Percentiles rank a stretch among this genome's conserved stretches.
Evolutionary conservation across 1,284 basidiomycete genomes (phyloP).

Genomic region (Trametes pubescens): DNA sequence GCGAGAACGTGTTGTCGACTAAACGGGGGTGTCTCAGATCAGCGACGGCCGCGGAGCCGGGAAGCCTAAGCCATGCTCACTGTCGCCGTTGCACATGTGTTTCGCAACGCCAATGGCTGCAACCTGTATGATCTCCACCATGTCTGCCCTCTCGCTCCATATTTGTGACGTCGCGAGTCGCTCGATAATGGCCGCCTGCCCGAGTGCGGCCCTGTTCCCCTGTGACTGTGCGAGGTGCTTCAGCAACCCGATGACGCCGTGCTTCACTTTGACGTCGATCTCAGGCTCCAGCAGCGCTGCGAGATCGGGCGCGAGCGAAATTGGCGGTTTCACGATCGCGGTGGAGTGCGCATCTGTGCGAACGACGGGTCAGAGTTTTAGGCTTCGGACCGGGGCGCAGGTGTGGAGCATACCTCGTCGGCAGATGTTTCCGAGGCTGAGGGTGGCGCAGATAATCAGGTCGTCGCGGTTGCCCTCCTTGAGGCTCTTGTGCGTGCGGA

Average conservation of each 20-base stretch:
- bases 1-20: constrained; percentile 73
- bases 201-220: constrained; percentile 67
- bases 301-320: constrained; percentile 56
- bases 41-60: constrained; percentile 15
- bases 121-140: constrained; percentile 87
- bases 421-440: constrained; percentile 85
- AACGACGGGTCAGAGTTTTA: constrained; percentile 23
- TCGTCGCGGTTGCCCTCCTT: constrained; percentile 65
- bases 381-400: constrained; percentile 11
- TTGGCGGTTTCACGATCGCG: constrained; percentile 61
- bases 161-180: constrained; percentile 71
- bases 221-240: constrained; percentile 85
- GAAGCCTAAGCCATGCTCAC: constrained; percentile 53
- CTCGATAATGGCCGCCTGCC: constrained; percentile 70
- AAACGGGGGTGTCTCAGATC: constrained; percentile 18
- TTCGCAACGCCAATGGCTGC: constrained; percentile 90
- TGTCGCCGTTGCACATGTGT: constrained; percentile 81
- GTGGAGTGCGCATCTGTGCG: constrained; percentile 69
- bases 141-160: constrained; percentile 77
- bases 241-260: constrained; percentile 83
- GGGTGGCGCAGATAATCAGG: constrained; percentile 81
- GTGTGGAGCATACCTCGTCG: constrained; percentile 65
- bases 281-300: constrained; percentile 47
- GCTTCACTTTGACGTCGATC: constrained; percentile 82
- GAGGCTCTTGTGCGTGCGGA: constrained; percentile 57